Evolutionary conservation across 176 grass and related monocot genomes (phyloP).

Genomic region (Metroxylon sagu): DNA sequence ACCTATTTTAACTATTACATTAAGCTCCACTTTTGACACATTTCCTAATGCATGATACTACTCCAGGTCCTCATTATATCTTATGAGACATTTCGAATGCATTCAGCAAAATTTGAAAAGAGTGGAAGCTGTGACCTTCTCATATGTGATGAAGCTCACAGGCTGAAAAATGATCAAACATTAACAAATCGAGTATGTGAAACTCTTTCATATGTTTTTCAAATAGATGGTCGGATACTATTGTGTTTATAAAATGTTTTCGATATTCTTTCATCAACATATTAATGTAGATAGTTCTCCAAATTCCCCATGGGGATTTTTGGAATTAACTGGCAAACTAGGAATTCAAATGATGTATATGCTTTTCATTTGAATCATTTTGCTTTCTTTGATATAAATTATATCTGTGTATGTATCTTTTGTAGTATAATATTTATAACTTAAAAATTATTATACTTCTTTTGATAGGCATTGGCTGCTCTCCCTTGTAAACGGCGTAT

Average conservation of each 20-base stretch:
- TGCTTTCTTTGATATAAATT: too few relatives aligned
- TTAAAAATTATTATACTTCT: neutral
- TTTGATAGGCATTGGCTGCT: constrained; percentile 64
- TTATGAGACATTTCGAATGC: constrained; percentile 97
- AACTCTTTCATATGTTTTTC: neutral
- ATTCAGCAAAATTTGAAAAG: constrained; percentile 92
- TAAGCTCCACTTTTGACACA: too few relatives aligned
- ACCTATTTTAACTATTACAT: too few relatives aligned
- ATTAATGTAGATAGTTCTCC: too few relatives aligned
- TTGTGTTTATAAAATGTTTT: constrained; percentile 5
- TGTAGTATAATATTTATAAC: neutral
- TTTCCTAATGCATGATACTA: constrained; percentile 15
- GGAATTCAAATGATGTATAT: too few relatives aligned
- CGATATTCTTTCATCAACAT: too few relatives aligned
- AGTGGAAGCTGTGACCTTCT: constrained; percentile 81
- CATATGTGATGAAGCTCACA: constrained; percentile 96
- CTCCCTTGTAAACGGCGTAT: constrained; percentile 83
- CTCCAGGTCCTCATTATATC: constrained; percentile 90
- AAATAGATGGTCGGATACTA: too few relatives aligned
- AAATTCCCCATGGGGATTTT: too few relatives aligned
- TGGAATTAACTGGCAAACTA: too few relatives aligned
- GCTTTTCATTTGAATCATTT: too few relatives aligned
- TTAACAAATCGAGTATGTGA: constrained; percentile 74
- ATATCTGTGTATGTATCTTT: too few relatives aligned
- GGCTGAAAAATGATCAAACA: constrained; percentile 95